Conservation (phyloP, 108 stramenopile genomes). For the Schizochytrium sp. region DNA sequence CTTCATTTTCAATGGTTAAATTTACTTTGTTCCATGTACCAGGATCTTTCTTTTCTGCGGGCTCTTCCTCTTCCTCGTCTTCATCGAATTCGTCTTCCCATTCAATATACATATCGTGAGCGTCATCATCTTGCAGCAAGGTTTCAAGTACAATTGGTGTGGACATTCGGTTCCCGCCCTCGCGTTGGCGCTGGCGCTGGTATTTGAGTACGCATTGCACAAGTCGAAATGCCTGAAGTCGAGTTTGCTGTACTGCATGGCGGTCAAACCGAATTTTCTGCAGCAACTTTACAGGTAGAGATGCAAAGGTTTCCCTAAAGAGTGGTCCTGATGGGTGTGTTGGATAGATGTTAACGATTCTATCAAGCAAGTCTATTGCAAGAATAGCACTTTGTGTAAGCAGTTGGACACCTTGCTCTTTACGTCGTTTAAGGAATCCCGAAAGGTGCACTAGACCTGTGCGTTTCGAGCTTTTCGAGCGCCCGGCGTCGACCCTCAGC, state of each 20-base stretch:
- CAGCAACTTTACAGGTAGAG: conserved; percentile 8
- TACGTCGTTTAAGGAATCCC: conserved; percentile 35
- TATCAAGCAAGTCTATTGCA: conserved; percentile 22
- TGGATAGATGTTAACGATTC: conserved; percentile 16
- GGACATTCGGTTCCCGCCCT: neutral
- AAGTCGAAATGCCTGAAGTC: conserved; percentile 25
- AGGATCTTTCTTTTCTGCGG: neutral
- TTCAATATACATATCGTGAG: conserved; percentile 43
- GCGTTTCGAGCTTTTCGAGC: neutral
- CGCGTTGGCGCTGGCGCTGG: neutral
- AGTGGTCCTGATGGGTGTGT: conserved; percentile 1
- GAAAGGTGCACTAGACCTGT: conserved; percentile 27
- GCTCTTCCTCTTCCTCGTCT: neutral
- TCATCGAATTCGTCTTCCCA: conserved; percentile 51
- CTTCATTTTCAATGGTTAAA: neutral
- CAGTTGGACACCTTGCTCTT: neutral
- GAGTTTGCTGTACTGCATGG: conserved; percentile 2
- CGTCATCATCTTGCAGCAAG: conserved; percentile 34
- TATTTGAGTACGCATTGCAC: neutral
- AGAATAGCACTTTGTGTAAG: conserved; percentile 20
- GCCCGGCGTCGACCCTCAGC: neutral
- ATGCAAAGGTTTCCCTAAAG: neutral
- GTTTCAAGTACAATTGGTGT: neutral
- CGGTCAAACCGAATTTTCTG: neutral
- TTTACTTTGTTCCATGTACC: neutral